Conservation (phyloP, 306 rosid species). For the Argentina anserina region DNA sequence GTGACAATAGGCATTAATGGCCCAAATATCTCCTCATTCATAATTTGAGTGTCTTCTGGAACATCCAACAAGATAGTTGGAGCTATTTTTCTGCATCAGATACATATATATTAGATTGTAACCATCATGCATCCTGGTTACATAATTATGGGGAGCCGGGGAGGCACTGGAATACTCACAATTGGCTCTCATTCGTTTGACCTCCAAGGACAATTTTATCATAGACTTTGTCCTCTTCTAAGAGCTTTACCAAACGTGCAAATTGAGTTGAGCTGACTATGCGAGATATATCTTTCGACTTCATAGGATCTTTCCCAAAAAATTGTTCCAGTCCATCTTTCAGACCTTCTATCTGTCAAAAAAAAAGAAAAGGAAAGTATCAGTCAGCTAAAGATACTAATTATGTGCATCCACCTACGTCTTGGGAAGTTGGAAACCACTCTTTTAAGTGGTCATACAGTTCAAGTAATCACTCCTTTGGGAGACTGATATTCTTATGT, state of each 20-base stretch:
- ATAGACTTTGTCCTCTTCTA: conserved; percentile 61
- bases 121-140: not conserved
- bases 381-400: not conserved
- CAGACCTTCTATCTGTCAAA: conserved; percentile 51
- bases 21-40: conserved; percentile 89
- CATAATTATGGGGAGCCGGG: not conserved
- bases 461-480: not conserved
- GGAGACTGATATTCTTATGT: not conserved
- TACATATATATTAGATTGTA: not conserved
- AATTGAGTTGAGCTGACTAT: conserved; percentile 62
- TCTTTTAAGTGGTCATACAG: not conserved
- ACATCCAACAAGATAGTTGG: conserved; percentile 71
- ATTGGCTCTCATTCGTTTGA: conserved; percentile 53
- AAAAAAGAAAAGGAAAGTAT: not conserved
- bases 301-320: conserved; percentile 56
- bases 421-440: not conserved
- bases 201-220: conserved; percentile 75
- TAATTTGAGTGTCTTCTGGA: conserved; percentile 56
- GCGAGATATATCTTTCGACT: conserved; percentile 62
- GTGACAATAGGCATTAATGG: conserved; percentile 71
- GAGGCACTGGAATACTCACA: conserved; percentile 37
- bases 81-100: conserved; percentile 59
- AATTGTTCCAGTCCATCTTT: conserved; percentile 43
- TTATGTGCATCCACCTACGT: not conserved
- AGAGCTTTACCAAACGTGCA: conserved; percentile 49